These are phyloP conservation scores for Bullera alba DNA, from an alignment of 768 basidiomycete genomes.

Conservation along the genomic window DNA sequence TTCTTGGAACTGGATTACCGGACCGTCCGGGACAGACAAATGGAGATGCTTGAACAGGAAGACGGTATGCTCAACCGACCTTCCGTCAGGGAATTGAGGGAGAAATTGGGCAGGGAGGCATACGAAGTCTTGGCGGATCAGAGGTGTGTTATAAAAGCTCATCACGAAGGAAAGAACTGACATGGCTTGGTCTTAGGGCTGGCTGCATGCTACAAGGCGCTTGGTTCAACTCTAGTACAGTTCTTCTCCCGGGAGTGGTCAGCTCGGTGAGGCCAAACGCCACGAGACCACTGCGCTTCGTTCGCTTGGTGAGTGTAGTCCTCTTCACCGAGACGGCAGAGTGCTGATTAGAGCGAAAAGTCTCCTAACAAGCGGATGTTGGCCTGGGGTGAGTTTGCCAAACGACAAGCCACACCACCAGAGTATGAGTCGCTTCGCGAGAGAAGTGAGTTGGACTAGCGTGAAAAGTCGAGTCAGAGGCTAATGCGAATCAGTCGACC, in stretches of 20 bases:
- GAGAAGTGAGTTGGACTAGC: slow-evolving; percentile 16
- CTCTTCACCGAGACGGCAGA: neutral
- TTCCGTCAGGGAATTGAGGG: slow-evolving; percentile 25
- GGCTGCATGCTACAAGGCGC: slow-evolving; percentile 38
- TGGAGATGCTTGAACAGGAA: slow-evolving; percentile 39
- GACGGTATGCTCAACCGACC: slow-evolving; percentile 27
- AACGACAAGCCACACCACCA: slow-evolving; percentile 14
- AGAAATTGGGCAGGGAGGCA: slow-evolving; percentile 28
- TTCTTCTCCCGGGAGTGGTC: slow-evolving; percentile 13
- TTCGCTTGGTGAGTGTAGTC: slow-evolving; percentile 25
- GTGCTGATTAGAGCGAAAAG: slow-evolving; percentile 10
- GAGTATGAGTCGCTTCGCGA: slow-evolving; percentile 23
- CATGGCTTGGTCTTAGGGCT: slow-evolving; percentile 13
- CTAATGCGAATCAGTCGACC: slow-evolving; percentile 18
- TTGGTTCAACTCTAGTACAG: slow-evolving; percentile 34
- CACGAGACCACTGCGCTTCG: slow-evolving; percentile 27
- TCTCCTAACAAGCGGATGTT: slow-evolving; percentile 28
- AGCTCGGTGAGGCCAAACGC: slow-evolving; percentile 15
- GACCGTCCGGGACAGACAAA: slow-evolving; percentile 34
- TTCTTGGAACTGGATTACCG: slow-evolving; percentile 32
- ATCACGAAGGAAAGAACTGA: neutral
- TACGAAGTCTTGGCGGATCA: slow-evolving; percentile 34
- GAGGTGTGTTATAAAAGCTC: slow-evolving; percentile 13
- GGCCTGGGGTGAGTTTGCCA: slow-evolving; percentile 31
- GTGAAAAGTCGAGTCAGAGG: neutral